These are phyloP conservation scores for Helotiales sp. DNA, from an alignment of 2,329 filamentous ascomycete genomes.

Conservation along the genomic window DNA sequence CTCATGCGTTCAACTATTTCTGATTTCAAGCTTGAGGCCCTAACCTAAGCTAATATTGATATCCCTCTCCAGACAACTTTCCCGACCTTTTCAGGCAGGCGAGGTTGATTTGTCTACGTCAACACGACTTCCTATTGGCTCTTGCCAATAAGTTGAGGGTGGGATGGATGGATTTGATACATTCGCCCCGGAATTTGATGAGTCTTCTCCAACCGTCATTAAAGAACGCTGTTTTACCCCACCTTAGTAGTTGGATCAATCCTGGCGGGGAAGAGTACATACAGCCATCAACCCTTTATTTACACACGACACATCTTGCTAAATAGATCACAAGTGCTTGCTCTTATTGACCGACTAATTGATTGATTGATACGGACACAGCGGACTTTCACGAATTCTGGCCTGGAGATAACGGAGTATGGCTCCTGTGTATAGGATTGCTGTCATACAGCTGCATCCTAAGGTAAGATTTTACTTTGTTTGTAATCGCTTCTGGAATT, in stretches of 20 bases:
- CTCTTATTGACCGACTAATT: too few relatives aligned
- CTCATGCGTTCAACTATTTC: too few relatives aligned
- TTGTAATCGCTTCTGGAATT: not conserved
- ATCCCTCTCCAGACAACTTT: too few relatives aligned
- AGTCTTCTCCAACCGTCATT: not conserved
- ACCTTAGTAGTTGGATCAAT: not conserved
- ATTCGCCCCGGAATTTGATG: not conserved
- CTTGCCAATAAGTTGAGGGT: not conserved
- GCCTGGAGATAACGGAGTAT: too few relatives aligned
- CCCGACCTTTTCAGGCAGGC: not conserved
- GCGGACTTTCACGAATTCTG: too few relatives aligned
- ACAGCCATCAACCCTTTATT: too few relatives aligned
- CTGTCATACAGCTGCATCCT: slow-evolving; percentile 53
- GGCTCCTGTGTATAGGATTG: slow-evolving; percentile 50
- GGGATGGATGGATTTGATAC: not conserved
- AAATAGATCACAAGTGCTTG: too few relatives aligned
- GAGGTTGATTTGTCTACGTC: not conserved
- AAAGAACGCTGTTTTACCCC: not conserved
- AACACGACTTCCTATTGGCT: not conserved
- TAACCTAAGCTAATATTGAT: too few relatives aligned
- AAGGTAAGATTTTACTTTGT: slow-evolving; percentile 40
- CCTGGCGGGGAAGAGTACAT: too few relatives aligned
- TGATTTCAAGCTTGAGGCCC: too few relatives aligned
- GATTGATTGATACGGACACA: too few relatives aligned
- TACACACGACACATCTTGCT: too few relatives aligned